These are phyloP conservation scores for Coniosporium tulheliwenetii DNA, from an alignment of 2,329 filamentous ascomycete genomes.

Conservation along the genomic window DNA sequence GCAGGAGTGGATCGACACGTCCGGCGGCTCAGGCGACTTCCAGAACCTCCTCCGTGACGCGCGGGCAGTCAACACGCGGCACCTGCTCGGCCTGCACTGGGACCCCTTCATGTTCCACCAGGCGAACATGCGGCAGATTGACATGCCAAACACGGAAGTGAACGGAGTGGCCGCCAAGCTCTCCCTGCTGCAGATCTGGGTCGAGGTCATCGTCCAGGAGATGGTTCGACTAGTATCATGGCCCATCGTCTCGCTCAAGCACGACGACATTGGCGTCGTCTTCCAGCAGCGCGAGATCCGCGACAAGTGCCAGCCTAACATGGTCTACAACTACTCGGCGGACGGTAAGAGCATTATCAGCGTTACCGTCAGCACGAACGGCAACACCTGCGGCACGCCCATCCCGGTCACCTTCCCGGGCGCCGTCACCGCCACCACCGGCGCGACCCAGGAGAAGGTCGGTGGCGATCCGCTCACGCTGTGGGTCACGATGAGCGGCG, in stretches of 20 bases:
- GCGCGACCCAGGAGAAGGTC: constrained; percentile 33
- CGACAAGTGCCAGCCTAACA: constrained; percentile 34
- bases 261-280: constrained; percentile 35
- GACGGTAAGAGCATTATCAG: constrained; percentile 29
- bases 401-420: constrained; percentile 40
- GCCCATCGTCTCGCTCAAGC: constrained; percentile 40
- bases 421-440: constrained; percentile 25
- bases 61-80: constrained; percentile 36
- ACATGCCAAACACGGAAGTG: constrained; percentile 30
- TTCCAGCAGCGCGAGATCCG: constrained; percentile 39
- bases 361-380: constrained; percentile 33
- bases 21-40: constrained; percentile 36
- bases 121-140: constrained; percentile 39
- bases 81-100: constrained; percentile 39
- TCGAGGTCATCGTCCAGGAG: constrained; percentile 37
- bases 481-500: constrained; percentile 22
- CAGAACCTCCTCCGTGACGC: constrained; percentile 35
- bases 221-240: constrained; percentile 36
- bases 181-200: constrained; percentile 42
- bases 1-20: constrained; percentile 45
- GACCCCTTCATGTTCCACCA: constrained; percentile 51
- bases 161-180: constrained; percentile 30
- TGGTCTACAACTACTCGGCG: constrained; percentile 29
- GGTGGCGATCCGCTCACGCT: constrained; percentile 27
- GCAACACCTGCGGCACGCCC: constrained; percentile 33